phyloP scores from a whole-genome alignment of 805 yeast species.

The Jamesozyma jinghongensis region DNA sequence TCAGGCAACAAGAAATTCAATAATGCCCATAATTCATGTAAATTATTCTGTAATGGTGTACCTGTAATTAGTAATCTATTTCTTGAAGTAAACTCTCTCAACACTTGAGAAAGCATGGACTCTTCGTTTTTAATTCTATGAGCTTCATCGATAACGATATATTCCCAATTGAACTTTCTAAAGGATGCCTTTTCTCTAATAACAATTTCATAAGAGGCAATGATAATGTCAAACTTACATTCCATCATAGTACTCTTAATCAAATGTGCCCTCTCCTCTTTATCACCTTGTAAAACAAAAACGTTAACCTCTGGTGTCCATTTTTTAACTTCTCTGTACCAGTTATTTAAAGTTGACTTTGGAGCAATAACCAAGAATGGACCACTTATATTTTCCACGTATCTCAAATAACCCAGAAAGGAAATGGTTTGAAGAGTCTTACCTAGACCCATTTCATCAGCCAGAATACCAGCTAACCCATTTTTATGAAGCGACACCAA shows the following conservation, averaged over 20 bases:
- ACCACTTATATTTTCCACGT: constrained; percentile 49
- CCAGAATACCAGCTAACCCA: constrained; percentile 64
- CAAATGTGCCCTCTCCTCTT: constrained; percentile 53
- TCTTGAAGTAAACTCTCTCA: constrained; percentile 60
- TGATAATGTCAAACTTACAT: constrained; percentile 64
- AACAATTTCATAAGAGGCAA: constrained; percentile 68
- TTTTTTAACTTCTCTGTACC: constrained; percentile 66
- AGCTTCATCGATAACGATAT: constrained; percentile 70
- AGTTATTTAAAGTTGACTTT: constrained; percentile 70
- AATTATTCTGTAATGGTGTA: constrained; percentile 72
- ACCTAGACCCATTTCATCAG: constrained; percentile 84
- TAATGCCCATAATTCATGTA: constrained; percentile 77
- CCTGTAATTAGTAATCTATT: constrained; percentile 72
- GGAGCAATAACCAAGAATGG: constrained; percentile 75
- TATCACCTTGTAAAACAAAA: constrained; percentile 64
- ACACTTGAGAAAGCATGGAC: constrained; percentile 60
- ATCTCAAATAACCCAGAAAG: constrained; percentile 62
- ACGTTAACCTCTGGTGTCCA: constrained; percentile 79
- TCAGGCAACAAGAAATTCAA: constrained; percentile 71
- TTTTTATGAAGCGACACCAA: constrained; percentile 60
- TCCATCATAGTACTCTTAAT: constrained; percentile 42
- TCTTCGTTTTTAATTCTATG: constrained; percentile 77
- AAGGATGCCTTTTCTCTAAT: constrained; percentile 63
- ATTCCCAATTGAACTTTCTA: constrained; percentile 64
- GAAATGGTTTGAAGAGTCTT: constrained; percentile 75